Percentiles rank a stretch among this genome's conserved stretches.
Conservation (phyloP, 371 early-diverging fungal genomes). For the Zychaea mexicana region DNA sequence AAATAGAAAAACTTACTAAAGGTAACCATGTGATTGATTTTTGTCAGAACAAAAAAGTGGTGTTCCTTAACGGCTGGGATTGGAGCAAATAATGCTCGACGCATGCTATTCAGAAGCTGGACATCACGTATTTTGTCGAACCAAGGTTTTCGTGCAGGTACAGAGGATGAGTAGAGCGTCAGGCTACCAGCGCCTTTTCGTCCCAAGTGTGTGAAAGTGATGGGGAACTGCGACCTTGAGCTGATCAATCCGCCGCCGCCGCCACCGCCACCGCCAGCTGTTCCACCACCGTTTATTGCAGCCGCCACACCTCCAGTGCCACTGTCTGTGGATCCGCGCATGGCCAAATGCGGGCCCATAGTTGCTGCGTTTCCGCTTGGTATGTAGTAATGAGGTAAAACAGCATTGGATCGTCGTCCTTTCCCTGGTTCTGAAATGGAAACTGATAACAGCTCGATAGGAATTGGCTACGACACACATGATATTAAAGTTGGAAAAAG, state of each 20-base stretch:
- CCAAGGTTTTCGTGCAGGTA: conserved; percentile 82
- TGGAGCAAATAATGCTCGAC: conserved; percentile 63
- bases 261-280: neutral
- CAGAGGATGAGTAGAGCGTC: conserved; percentile 72
- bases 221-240: conserved; percentile 37
- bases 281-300: conserved; percentile 28
- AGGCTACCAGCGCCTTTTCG: conserved; percentile 58
- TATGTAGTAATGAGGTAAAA: conserved; percentile 47
- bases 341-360: conserved; percentile 2
- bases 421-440: conserved; percentile 16
- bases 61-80: conserved; percentile 26
- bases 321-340: conserved; percentile 10
- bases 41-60: conserved; percentile 22
- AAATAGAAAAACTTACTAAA: conserved; percentile 32
- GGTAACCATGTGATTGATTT: conserved; percentile 37
- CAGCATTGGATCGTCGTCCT: conserved; percentile 28
- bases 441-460: conserved; percentile 62
- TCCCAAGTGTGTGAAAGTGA: conserved; percentile 80
- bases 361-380: conserved; percentile 12
- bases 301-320: conserved; percentile 1
- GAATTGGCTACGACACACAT: conserved; percentile 60
- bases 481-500: too few relatives aligned
- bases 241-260: neutral
- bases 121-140: conserved; percentile 78
- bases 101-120: conserved; percentile 54